Evolutionary conservation across 345 rosid species (phyloP).

Genomic region (Hypericum perforatum): DNA sequence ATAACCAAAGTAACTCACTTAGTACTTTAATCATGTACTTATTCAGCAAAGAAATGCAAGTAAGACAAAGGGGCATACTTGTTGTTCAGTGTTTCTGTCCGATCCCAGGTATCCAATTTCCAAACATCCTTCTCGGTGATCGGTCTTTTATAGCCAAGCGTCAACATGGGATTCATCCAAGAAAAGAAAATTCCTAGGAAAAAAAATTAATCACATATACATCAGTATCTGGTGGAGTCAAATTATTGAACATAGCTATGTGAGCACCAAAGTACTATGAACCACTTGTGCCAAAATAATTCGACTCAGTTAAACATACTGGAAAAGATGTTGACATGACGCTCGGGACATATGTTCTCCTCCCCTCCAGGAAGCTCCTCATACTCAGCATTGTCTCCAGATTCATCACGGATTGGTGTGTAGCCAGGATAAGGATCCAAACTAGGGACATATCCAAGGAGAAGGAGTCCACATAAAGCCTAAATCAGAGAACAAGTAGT

Average conservation of each 20-base stretch:
- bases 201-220: constrained; percentile 5
- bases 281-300: too few relatives aligned
- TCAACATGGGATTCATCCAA: constrained; percentile 90
- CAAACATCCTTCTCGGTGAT: constrained; percentile 90
- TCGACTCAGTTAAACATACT: constrained; percentile 35
- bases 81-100: constrained; percentile 62
- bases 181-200: constrained; percentile 48
- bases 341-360: constrained; percentile 88
- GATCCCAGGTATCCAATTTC: constrained; percentile 93
- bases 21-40: constrained; percentile 11
- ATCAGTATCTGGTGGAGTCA: constrained; percentile 3
- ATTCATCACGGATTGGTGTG: constrained; percentile 46
- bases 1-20: constrained; percentile 16
- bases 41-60: constrained; percentile 7
- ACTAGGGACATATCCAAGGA: constrained; percentile 64
- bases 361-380: constrained; percentile 91
- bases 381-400: constrained; percentile 57
- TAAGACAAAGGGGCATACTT: constrained; percentile 31
- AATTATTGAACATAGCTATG: too few relatives aligned
- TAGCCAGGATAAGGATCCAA: constrained; percentile 93
- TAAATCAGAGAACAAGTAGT: constrained; percentile 23
- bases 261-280: too few relatives aligned
- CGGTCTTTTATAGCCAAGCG: constrained; percentile 76
- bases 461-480: constrained; percentile 79
- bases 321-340: constrained; percentile 61